Evolutionary conservation across 805 yeast species (phyloP), one percentile per base, ranked within the genome.

Genomic region (Pichia scutulata): DNA sequence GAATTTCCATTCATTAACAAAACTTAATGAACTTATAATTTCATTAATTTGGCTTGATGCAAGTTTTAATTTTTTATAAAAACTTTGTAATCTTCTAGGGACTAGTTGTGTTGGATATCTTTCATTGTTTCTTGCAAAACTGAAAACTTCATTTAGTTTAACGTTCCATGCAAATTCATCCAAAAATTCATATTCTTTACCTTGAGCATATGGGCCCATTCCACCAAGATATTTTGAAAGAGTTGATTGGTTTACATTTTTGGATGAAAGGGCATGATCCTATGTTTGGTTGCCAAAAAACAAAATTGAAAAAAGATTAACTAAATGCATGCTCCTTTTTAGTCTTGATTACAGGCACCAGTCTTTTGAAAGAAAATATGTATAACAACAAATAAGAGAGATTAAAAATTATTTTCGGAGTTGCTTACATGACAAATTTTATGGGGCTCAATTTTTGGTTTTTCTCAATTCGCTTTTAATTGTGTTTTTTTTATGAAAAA

Each of bases 51-150:
- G 26, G 9, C 8, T 7, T 25, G 26, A 61, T 5, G 66, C 49
- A 1, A 50, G 49, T 13, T 57, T 51, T 18, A 64, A 56, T 23
- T 62, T 67, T 10, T 46, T 24, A 40, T 22, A 40, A 7, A 40
- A 18, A 2, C 19, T 7, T 23, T 40, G 22, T 10, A 40, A 18
- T 24, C 43, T 41, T n/a, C 22, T 24, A 1, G 58, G 64, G 4
- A 72, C 68, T n/a, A 70, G 67, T 3, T 57, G 63, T 3, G 85
- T 75, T 3, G 88, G 89, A 60, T 72, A 85, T 55, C 95, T 71
- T 64, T 86, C 93, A 21, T 92, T 95, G 60, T 88, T 95, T 60
- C 96, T 76, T 57, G 82, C 80, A 47, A 84, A 67, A 22, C 85
- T 66, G 56, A 84, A 89, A 10, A 84, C 87, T 64, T 85, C 92